Conservation (phyloP, 257 asterid genomes). For the Nicotiana tomentosiformis region DNA sequence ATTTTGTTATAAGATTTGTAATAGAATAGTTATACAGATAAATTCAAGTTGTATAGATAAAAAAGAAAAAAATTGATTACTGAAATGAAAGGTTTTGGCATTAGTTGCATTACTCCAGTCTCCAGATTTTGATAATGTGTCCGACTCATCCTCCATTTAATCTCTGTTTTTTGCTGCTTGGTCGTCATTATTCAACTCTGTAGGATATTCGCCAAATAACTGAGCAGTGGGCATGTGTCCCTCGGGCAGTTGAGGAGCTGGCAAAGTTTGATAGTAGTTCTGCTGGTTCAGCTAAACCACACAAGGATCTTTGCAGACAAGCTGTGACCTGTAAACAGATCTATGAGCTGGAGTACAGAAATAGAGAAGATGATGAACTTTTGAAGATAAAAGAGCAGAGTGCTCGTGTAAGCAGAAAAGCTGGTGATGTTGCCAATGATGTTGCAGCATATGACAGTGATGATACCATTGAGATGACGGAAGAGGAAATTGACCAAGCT, state of each 20-base stretch:
- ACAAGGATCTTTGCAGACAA: conserved; percentile 54
- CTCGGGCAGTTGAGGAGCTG: conserved; percentile 76
- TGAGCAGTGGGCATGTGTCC: conserved; percentile 86
- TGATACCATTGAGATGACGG: conserved; percentile 92
- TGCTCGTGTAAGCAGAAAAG: conserved; percentile 19
- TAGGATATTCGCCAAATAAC: conserved; percentile 49
- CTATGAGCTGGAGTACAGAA: conserved; percentile 65
- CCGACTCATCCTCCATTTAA: background rate
- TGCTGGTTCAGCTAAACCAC: conserved; percentile 17
- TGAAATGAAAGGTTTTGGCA: background rate
- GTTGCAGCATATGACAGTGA: conserved; percentile 52
- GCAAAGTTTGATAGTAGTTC: conserved; percentile 26
- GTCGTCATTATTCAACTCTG: background rate
- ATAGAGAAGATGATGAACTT: conserved; percentile 28
- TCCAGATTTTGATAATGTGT: background rate
- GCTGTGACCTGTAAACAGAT: conserved; percentile 60
- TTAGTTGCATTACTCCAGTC: background rate
- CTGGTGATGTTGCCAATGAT: conserved; percentile 11
- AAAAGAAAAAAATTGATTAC: background rate
- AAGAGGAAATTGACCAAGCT: conserved; percentile 83
- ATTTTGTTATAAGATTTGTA: background rate
- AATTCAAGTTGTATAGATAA: background rate
- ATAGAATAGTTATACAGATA: background rate
- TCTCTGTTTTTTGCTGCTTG: background rate
- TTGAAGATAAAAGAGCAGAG: conserved; percentile 23